Evolutionary conservation across 768 basidiomycete species (phyloP), one percentile per base, ranked within the genome.

Genomic region (Punctularia strigosozonata): DNA sequence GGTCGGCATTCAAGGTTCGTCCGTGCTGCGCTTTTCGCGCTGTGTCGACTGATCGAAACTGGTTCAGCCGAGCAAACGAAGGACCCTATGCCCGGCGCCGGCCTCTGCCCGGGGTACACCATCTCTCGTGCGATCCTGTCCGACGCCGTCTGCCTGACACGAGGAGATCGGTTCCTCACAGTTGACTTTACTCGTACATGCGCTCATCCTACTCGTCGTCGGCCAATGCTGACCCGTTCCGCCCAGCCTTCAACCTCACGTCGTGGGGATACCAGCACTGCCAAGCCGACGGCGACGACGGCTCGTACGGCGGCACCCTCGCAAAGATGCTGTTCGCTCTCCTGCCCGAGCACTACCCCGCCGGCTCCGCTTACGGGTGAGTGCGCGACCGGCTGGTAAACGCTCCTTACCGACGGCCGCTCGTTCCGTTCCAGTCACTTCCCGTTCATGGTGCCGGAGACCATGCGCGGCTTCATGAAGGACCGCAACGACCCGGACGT

Each of bases 121-220:
- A 80, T 85, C 46, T 84, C 84, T 5, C 68, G 87, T 31, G 81
- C 84, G n/a, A 89, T 91, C 45, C 64, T 91, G 12, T 67, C 77
- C 8, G 84, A 87, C 52, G 85, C 84, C 2, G 77, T 87, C 25
- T 75, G 68, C 44, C 63, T 89, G 41, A 74, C 71, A 22, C 73
- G 86, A 23, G 85, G 87, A 5, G 87, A 90, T 52, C 73, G 81
- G 4, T 88, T 82, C 61, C 58, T 84, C 46, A 87, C 86, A 1
- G 66, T 68, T 6, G 83, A 87, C 31, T 77, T 76, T 49, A 88
- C 82, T 6, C 82, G 83, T 82, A 46, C 17, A 80, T 62, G 15
- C 18, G 15, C 20, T 12, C 26, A 19, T 21, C 28, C 5, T 24
- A 14, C 22, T 2, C 25, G n/a, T 37, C 1, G 38, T 30, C 21